phyloP scores from a whole-genome alignment of 2,329 filamentous ascomycete genomes.

The Neonectria coccinea region DNA sequence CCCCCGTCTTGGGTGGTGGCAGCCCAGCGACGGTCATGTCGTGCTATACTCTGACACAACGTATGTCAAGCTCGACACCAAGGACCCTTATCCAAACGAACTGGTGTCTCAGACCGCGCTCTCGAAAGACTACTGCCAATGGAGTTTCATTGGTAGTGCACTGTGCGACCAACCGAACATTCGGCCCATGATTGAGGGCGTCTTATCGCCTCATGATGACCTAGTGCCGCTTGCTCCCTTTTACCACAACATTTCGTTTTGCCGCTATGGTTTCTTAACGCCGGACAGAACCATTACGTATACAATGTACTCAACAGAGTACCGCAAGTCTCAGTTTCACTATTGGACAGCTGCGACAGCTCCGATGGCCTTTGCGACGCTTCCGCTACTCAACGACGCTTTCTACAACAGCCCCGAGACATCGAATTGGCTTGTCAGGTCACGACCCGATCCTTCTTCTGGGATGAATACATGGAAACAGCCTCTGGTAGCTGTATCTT shows the following conservation, averaged over 20 bases:
- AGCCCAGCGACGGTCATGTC: neutral
- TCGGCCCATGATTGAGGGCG: too few relatives aligned
- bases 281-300: too few relatives aligned
- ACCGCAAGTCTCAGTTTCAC: neutral
- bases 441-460: neutral
- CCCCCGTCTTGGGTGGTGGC: conserved; percentile 20
- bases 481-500: conserved; percentile 13
- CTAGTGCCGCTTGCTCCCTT: too few relatives aligned
- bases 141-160: too few relatives aligned
- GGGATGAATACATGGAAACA: conserved; percentile 8
- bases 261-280: too few relatives aligned
- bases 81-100: too few relatives aligned
- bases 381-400: neutral
- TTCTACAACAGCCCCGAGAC: neutral
- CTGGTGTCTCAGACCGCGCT: too few relatives aligned
- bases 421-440: conserved; percentile 5
- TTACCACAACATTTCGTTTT: too few relatives aligned
- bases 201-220: too few relatives aligned
- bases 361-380: neutral
- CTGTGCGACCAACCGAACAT: too few relatives aligned
- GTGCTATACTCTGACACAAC: neutral
- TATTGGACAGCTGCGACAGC: neutral
- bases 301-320: neutral
- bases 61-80: neutral
- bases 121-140: too few relatives aligned